phyloP scores from a whole-genome alignment of 2,329 filamentous ascomycete species.

The Pestalotiopsis sp. region DNA sequence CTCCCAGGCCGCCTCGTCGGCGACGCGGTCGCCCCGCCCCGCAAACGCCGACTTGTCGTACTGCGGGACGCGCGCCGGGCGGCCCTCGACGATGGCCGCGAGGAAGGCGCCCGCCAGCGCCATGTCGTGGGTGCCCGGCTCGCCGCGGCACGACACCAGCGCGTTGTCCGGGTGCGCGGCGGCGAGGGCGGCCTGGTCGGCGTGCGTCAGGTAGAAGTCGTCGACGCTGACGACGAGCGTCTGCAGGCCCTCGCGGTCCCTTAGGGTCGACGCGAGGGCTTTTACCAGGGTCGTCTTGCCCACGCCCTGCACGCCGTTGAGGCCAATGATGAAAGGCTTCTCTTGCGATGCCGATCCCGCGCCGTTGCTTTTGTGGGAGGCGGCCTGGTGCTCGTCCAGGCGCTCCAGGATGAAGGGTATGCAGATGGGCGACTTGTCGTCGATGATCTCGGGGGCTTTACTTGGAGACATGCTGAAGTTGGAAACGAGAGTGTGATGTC shows the following conservation, averaged over 20 bases:
- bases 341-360: not conserved
- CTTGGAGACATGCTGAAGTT: not conserved
- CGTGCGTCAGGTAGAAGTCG: slow-evolving; percentile 82
- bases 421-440: slow-evolving; percentile 80
- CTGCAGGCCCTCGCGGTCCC: slow-evolving; percentile 56
- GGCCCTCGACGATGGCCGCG: slow-evolving; percentile 52
- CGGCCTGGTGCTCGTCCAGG: slow-evolving; percentile 52
- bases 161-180: slow-evolving; percentile 69
- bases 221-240: slow-evolving; percentile 82
- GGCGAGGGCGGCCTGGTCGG: slow-evolving; percentile 68
- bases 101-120: slow-evolving; percentile 67
- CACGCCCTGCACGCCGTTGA: slow-evolving; percentile 90
- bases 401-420: slow-evolving; percentile 74
- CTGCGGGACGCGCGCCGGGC: slow-evolving; percentile 63
- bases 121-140: slow-evolving; percentile 83
- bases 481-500: not conserved
- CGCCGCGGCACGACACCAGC: slow-evolving; percentile 79
- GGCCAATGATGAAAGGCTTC: slow-evolving; percentile 79
- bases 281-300: slow-evolving; percentile 89
- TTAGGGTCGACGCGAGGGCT: slow-evolving; percentile 64
- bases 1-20: slow-evolving; percentile 61
- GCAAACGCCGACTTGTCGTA: slow-evolving; percentile 84
- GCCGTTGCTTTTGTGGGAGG: slow-evolving; percentile 27
- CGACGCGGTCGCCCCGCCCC: slow-evolving; percentile 76
- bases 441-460: slow-evolving; percentile 51